Evolutionary conservation across 768 basidiomycete genomes (phyloP).

Genomic region (Suillus occidentalis): DNA sequence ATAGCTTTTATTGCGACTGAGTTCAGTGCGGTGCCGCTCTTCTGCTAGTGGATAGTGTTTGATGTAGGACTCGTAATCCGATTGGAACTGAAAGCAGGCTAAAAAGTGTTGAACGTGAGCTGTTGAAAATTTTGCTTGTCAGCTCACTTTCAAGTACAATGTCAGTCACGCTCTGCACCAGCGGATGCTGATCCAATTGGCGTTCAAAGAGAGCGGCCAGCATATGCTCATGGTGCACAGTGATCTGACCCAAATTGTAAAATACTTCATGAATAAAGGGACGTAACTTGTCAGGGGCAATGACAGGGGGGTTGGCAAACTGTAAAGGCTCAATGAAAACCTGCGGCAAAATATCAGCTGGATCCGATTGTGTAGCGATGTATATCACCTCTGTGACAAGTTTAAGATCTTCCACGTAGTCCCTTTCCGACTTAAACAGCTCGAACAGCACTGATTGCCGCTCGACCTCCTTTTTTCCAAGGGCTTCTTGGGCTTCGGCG

Average conservation of each 20-base stretch:
- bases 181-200: constrained; percentile 82
- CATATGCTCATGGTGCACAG: constrained; percentile 65
- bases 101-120: constrained; percentile 19
- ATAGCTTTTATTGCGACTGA: constrained; percentile 67
- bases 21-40: constrained; percentile 75
- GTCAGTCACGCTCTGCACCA: constrained; percentile 82
- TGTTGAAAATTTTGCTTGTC: constrained; percentile 4
- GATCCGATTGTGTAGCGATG: background rate
- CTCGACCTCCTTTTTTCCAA: constrained; percentile 77
- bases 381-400: constrained; percentile 61
- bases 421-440: constrained; percentile 84
- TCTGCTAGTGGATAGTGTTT: constrained; percentile 88
- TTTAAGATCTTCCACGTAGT: constrained; percentile 83
- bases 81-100: constrained; percentile 48
- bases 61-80: constrained; percentile 78
- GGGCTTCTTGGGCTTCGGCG: constrained; percentile 60
- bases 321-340: constrained; percentile 72
- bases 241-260: constrained; percentile 72
- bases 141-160: constrained; percentile 76
- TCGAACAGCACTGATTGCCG: constrained; percentile 89
- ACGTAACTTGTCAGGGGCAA: constrained; percentile 52
- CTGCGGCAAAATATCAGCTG: constrained; percentile 35
- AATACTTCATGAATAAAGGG: constrained; percentile 82
- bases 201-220: constrained; percentile 72
- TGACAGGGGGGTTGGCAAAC: constrained; percentile 62